These are phyloP conservation scores for Barbarea vulgaris DNA, from an alignment of 345 rosid species.

Conservation along the genomic window DNA sequence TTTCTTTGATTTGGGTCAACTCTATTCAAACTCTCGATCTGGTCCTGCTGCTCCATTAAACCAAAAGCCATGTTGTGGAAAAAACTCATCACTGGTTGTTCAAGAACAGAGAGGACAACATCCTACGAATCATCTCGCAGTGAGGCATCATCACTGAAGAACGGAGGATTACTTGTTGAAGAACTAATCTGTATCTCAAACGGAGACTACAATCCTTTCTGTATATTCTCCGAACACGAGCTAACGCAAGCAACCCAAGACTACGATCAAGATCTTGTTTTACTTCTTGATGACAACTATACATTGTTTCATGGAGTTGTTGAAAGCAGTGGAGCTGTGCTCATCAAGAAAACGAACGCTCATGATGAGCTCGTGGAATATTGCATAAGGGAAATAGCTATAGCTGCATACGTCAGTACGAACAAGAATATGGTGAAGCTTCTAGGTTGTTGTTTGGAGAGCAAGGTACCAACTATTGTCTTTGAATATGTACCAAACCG, in stretches of 20 bases:
- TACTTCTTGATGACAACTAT: slow-evolving; percentile 12
- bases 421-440: slow-evolving; percentile 15
- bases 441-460: slow-evolving; percentile 21
- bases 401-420: slow-evolving; percentile 3
- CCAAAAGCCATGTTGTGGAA: slow-evolving; percentile 9
- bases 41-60: background rate
- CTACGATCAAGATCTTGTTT: slow-evolving; percentile 9
- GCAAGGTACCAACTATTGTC: slow-evolving; percentile 13
- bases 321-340: slow-evolving; percentile 9
- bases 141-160: slow-evolving; percentile 2
- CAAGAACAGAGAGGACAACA: slow-evolving; percentile 3
- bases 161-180: slow-evolving; percentile 9
- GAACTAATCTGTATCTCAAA: slow-evolving; percentile 5
- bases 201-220: slow-evolving; percentile 18
- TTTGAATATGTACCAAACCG: slow-evolving; percentile 3
- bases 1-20: background rate
- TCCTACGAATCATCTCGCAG: background rate
- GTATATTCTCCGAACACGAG: slow-evolving; percentile 1
- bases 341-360: slow-evolving; percentile 12
- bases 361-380: slow-evolving; percentile 7
- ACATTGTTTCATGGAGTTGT: slow-evolving; percentile 6
- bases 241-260: slow-evolving; percentile 20
- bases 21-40: background rate
- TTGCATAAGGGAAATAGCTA: slow-evolving; percentile 15
- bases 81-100: slow-evolving; percentile 6